Conservation (phyloP, 108 stramenopile species). For the Thalassiosira profunda region DNA sequence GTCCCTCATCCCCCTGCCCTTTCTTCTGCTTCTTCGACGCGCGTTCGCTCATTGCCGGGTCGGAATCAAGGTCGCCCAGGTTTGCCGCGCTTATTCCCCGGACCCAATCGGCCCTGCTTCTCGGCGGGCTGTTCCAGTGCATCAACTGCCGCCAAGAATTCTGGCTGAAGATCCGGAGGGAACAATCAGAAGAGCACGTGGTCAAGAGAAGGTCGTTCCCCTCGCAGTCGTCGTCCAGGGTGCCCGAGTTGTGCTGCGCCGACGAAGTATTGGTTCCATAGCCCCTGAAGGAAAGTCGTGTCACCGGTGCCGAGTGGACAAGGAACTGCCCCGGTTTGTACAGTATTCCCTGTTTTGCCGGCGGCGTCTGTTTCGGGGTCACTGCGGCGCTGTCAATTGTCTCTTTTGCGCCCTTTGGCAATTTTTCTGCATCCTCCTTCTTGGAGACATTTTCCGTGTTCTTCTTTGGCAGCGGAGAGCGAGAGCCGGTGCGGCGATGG, state of each 20-base stretch:
- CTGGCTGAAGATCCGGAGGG: constrained; percentile 79
- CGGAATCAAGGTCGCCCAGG: constrained; percentile 83
- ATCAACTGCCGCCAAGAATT: constrained; percentile 79
- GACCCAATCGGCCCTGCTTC: constrained; percentile 84
- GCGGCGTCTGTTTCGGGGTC: not conserved
- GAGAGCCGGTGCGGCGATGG: constrained; percentile 11
- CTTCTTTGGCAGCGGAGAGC: constrained; percentile 5
- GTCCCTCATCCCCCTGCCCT: constrained; percentile 7
- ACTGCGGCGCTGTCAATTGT: not conserved
- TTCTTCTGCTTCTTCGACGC: constrained; percentile 21
- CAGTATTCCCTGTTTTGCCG: constrained; percentile 46
- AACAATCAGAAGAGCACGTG: constrained; percentile 59
- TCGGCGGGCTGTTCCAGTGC: constrained; percentile 78
- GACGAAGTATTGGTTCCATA: constrained; percentile 62
- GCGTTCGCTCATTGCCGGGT: constrained; percentile 12
- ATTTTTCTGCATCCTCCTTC: constrained; percentile 24
- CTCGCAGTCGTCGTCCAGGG: constrained; percentile 34
- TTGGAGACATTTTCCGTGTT: no score
- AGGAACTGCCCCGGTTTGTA: constrained; percentile 87
- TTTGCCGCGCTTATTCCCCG: constrained; percentile 75
- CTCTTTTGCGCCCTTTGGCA: not conserved
- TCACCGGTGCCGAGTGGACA: constrained; percentile 69
- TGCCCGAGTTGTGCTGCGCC: constrained; percentile 17
- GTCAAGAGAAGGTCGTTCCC: constrained; percentile 89
- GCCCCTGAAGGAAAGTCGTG: constrained; percentile 81